Conservation (phyloP, 306 rosid species). For the Quercus glauca region DNA sequence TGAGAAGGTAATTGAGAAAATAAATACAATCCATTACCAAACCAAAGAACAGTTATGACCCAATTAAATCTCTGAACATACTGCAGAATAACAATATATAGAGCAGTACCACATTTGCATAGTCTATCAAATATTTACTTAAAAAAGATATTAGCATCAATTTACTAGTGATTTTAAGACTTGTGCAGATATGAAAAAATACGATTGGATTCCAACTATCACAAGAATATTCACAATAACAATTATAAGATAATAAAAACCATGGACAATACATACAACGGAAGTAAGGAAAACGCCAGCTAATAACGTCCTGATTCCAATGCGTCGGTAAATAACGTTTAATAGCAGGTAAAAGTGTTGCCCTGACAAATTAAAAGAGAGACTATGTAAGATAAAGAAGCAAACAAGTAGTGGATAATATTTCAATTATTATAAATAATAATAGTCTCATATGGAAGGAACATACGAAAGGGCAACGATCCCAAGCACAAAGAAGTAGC, state of each 20-base stretch:
- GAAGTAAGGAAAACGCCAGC: constrained; percentile 86
- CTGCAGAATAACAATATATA: background rate
- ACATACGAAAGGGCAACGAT: constrained; percentile 95
- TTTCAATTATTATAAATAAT: background rate
- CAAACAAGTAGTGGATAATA: background rate
- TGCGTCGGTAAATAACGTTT: constrained; percentile 69
- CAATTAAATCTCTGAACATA: background rate
- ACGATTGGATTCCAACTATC: background rate
- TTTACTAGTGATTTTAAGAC: background rate
- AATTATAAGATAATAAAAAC: background rate
- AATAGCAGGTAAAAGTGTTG: constrained; percentile 83
- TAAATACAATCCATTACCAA: background rate
- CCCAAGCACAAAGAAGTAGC: constrained; percentile 95
- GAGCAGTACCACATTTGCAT: background rate
- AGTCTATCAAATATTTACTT: background rate
- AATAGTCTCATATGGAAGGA: constrained; percentile 8
- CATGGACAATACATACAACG: constrained; percentile 60
- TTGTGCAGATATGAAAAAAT: constrained; percentile 7
- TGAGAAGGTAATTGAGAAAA: background rate
- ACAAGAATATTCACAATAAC: constrained; percentile 13
- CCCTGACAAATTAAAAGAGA: constrained; percentile 55
- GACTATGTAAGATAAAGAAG: constrained; percentile 13
- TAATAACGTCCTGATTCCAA: constrained; percentile 66
- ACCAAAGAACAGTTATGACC: background rate
- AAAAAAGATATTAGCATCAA: background rate